Percentiles rank a stretch among this genome's conserved stretches.
phyloP scores from a whole-genome alignment of 176 grass and related monocot species.

The Coix lacrymajobi region DNA sequence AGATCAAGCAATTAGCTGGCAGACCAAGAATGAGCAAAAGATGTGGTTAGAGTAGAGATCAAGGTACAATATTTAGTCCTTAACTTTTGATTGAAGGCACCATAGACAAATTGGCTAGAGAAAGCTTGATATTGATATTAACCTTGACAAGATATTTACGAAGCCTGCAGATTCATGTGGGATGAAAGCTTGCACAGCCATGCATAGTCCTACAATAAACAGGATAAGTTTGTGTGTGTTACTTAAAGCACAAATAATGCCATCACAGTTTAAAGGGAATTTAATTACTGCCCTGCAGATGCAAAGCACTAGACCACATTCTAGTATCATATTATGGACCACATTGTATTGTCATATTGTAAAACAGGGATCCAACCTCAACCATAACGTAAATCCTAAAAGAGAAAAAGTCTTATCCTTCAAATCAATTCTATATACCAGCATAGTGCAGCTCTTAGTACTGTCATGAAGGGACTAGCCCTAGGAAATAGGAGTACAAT shows the following conservation, averaged over 20 bases:
- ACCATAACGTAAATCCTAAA: slow-evolving; percentile 1
- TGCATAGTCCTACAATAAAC: slow-evolving; percentile 75
- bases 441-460: background rate
- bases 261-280: background rate
- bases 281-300: background rate
- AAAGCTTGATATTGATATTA: slow-evolving; percentile 18
- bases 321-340: background rate
- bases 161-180: slow-evolving; percentile 44
- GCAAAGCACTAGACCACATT: background rate
- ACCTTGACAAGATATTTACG: slow-evolving; percentile 91
- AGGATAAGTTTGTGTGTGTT: slow-evolving; percentile 16
- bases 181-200: slow-evolving; percentile 90
- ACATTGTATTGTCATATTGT: background rate
- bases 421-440: background rate
- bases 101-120: background rate
- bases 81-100: background rate
- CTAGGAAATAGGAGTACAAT: slow-evolving; percentile 12
- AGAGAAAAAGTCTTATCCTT: background rate
- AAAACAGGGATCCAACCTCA: background rate
- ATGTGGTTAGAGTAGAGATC: background rate
- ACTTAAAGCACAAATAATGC: background rate
- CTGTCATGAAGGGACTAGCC: background rate
- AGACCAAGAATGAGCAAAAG: background rate
- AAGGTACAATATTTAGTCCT: slow-evolving; percentile 1
- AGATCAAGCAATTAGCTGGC: background rate